Evolutionary conservation across 1,139 yeast species (phyloP), one percentile per base, ranked within the genome.

Genomic region (Nakaseomyces delphensis): DNA sequence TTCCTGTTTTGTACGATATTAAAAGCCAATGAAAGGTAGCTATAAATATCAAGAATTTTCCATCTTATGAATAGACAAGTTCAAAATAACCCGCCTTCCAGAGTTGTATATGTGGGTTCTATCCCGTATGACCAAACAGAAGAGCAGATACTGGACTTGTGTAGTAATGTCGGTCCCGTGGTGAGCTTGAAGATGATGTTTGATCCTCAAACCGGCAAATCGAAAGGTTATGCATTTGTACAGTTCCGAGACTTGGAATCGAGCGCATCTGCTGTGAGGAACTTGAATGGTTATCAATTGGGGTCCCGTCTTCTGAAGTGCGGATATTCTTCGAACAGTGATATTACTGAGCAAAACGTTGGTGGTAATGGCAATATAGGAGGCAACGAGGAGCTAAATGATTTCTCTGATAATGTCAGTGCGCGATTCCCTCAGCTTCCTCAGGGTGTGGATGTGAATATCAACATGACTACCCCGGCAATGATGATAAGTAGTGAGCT

Each of bases 241-340:
- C 89, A 83, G 52, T 89, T 83, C 58, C 75, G 73, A 41, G 89
- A 74, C 50, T 54, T 67, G 15, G 95, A 84, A 53, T 83, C 96
- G 0, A 96, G 96, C 1, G 79, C 85, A 1, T 80, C 93, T 13
- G 97, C 97, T 0, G 95, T 87, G 15, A 69, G 97, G 46, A 91
- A 89, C 64, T 68, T 89, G 52, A 84, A 85, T 61, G 83, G 85
- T 51, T 81, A 82, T 64, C 72, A 76, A 24, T 74, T 89, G 39
- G 95, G 95, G 0, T 76, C 77, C 45, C 68, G 95, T 48, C 69
- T 68, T 38, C 64, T 89, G 41, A 77, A 82, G 51, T 93, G 95
- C 53, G 83, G 85, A 19, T 81, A 79, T 58, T 69, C 87, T 38
- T 50, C 54, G 13, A 53, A 55, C 32, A 55, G 54, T 23, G 60